These are phyloP conservation scores for Sporothrix globosa DNA, from an alignment of 2,329 filamentous ascomycete species.

Conservation along the genomic window DNA sequence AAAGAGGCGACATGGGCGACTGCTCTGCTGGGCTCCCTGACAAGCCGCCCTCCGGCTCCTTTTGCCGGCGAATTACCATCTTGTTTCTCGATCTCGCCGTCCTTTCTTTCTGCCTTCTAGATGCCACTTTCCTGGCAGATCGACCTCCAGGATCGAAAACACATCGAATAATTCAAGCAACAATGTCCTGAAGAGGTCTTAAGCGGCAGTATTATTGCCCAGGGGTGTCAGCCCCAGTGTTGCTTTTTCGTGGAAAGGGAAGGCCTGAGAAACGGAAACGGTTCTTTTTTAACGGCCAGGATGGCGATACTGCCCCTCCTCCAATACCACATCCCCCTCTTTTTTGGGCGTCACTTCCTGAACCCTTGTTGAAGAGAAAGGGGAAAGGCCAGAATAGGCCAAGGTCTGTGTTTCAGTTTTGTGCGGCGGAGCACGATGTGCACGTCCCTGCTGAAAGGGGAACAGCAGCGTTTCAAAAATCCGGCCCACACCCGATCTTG, in stretches of 20 bases:
- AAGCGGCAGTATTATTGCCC: conserved; percentile 25
- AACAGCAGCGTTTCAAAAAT: conserved; percentile 23
- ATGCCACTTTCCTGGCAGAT: conserved; percentile 18
- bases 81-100: background rate
- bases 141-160: conserved; percentile 19
- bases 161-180: background rate
- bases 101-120: conserved; percentile 15
- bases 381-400: conserved; percentile 9
- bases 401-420: conserved; percentile 29
- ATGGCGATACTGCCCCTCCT: conserved; percentile 22
- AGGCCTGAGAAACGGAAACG: background rate
- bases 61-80: background rate
- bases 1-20: background rate
- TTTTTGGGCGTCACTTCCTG: conserved; percentile 20
- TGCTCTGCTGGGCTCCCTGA: background rate
- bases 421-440: background rate
- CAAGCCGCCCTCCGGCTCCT: background rate
- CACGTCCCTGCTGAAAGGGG: conserved; percentile 23
- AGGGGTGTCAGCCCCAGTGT: background rate
- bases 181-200: background rate
- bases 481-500: conserved; percentile 23
- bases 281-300: conserved; percentile 19
- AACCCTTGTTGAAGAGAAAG: conserved; percentile 15
- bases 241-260: background rate
- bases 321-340: conserved; percentile 30